Evolutionary conservation across 148 eudicot genomes (phyloP).

Genomic region (Amaranthus hypochondriacus): DNA sequence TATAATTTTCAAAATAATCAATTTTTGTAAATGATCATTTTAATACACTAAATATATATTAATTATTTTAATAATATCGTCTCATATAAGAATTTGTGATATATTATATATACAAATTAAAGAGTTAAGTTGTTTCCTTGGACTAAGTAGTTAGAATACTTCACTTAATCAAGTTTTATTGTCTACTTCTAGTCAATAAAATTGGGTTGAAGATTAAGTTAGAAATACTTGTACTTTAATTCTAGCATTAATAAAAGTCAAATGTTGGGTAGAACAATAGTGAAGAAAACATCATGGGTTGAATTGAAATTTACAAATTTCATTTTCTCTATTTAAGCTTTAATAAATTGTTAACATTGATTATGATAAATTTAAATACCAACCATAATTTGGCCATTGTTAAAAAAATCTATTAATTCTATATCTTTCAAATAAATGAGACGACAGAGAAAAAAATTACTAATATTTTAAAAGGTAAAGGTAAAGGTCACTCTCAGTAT

Average conservation of each 20-base stretch:
- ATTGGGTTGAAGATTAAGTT: not conserved
- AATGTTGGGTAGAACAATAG: not conserved
- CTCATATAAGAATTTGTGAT: no score
- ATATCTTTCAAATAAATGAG: no score
- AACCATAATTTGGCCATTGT: not conserved
- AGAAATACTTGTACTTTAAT: not conserved
- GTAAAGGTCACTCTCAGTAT: no score
- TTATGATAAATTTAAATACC: not conserved
- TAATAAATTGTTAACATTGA: conserved; percentile 1
- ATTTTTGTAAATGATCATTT: no score
- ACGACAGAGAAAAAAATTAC: no score
- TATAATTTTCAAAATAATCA: no score
- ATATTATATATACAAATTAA: no score
- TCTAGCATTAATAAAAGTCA: not conserved
- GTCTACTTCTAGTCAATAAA: not conserved
- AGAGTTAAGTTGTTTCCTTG: no score
- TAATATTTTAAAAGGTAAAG: no score
- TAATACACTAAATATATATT: no score
- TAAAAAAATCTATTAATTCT: no score
- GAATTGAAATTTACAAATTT: not conserved
- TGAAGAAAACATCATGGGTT: not conserved
- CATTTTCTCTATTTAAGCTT: not conserved
- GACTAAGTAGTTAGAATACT: not conserved
- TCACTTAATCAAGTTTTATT: not conserved
- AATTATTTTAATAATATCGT: no score